Base-by-base conservation (phyloP, 2,329 filamentous ascomycete species). In the Phialocephala subalpina region DNA sequence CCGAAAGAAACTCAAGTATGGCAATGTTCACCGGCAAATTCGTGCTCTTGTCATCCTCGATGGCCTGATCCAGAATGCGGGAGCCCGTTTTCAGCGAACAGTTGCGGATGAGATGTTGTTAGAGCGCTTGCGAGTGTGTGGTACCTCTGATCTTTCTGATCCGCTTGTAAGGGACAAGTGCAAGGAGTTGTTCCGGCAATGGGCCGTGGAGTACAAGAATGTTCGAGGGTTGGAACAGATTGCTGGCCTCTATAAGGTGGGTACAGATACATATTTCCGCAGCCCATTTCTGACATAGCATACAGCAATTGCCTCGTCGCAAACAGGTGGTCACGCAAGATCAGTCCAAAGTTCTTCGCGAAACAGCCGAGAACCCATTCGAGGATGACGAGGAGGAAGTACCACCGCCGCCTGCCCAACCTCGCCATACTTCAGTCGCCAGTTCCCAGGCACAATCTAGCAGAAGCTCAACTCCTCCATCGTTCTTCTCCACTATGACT, bases 1-100 rank as follows among this genome's bases (percentile, higher is more conserved):
- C 73, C 89, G 96, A 67, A 99, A 99, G 87, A 98, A 98, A 83
- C 87, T 99, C 85, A 99, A 99, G 82, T 98, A 99, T 80, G 96
- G 96, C 73, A 97, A 89, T 75, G 85, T 92, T n/a, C 95, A 98
- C 79, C 91, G 94, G 58, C 96, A 99, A 79, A 85, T 98, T 38
- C 89, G 96, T 66, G 92, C 96, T 40, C 86, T 99, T 25, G 91
- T 92, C 12, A 90, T 99, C 58, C 86, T 99, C 1, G 96, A 99
- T 77, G 94, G 92, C 49, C 84, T 99, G 45, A 96, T 99, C 67
- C 93, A 97, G 76, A 99, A 99, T 81, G 94, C 94, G 2, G 95
- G 95, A 1, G 85, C 91, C 14, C 88, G 91, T 14, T 97, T 98
- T 76, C 92, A 97, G 78, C 89, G 92, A 58, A 87, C 87, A 18